Evolutionary conservation across 306 rosid genomes (phyloP).

Genomic region (Neltuma alba): DNA sequence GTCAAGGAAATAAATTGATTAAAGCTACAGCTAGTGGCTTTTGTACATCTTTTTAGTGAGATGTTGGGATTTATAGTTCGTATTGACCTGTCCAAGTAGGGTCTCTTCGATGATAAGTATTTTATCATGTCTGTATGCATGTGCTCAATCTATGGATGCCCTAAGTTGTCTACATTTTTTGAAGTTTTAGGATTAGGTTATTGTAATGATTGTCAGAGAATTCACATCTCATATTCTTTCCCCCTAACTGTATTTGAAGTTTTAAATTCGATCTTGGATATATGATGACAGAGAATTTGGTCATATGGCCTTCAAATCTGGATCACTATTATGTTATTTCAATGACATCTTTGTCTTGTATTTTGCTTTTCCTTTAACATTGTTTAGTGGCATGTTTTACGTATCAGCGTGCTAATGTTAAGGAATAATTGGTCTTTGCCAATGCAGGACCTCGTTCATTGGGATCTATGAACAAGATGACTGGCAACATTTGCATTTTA

Average conservation of each 20-base stretch:
- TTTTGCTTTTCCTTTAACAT: not conserved
- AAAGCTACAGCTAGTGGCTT: not conserved
- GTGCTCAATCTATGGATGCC: not conserved
- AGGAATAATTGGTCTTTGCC: not conserved
- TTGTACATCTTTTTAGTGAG: not conserved
- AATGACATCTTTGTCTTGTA: not conserved
- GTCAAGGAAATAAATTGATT: not conserved
- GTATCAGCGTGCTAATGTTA: not conserved
- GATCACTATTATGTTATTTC: not conserved
- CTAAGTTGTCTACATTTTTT: not conserved
- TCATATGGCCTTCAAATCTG: not conserved
- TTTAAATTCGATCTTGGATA: not conserved
- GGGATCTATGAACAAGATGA: conserved; percentile 4
- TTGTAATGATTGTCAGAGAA: no score
- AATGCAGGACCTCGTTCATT: not conserved
- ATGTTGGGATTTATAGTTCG: not conserved
- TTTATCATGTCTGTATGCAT: not conserved
- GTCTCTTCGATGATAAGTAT: not conserved
- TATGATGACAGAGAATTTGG: conserved; percentile 1
- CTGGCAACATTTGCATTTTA: not conserved
- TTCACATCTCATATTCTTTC: not conserved
- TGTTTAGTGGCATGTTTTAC: not conserved
- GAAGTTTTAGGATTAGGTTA: no score
- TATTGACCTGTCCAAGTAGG: not conserved
- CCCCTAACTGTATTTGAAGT: no score